phyloP scores from a whole-genome alignment of 2,329 filamentous ascomycete species.

The Zymoseptoria crescenta region DNA sequence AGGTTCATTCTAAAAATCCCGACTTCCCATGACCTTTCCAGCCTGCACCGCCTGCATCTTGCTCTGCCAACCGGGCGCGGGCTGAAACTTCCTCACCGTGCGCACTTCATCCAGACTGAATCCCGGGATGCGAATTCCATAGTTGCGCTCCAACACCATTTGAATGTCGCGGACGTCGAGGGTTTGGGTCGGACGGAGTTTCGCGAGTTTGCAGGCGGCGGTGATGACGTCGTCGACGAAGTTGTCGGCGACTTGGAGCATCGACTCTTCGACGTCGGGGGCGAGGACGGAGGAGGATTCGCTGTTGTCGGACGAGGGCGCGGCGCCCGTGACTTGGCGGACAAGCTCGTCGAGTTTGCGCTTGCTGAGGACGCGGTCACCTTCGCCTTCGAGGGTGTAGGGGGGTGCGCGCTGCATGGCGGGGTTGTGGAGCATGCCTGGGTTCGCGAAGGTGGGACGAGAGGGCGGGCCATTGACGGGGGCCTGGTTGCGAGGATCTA shows the following conservation, averaged over 20 bases:
- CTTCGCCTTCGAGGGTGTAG: slow-evolving; percentile 83
- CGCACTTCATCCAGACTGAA: slow-evolving; percentile 91
- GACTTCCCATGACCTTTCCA: slow-evolving; percentile 61
- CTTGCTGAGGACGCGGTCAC: slow-evolving; percentile 90
- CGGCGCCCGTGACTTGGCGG: slow-evolving; percentile 80
- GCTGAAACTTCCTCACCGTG: slow-evolving; percentile 88
- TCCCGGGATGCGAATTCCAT: slow-evolving; percentile 75
- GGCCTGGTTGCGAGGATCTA: slow-evolving; percentile 61
- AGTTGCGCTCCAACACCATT: slow-evolving; percentile 52
- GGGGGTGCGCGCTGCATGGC: slow-evolving; percentile 72
- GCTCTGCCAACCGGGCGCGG: slow-evolving; percentile 78
- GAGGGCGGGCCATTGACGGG: slow-evolving; percentile 64
- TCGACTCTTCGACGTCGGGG: slow-evolving; percentile 92
- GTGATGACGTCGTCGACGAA: slow-evolving; percentile 90
- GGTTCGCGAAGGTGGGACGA: slow-evolving; percentile 79
- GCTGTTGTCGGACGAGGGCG: slow-evolving; percentile 58
- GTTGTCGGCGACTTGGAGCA: slow-evolving; percentile 82
- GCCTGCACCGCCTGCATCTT: slow-evolving; percentile 97
- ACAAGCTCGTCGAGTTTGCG: slow-evolving; percentile 95
- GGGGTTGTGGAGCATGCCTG: slow-evolving; percentile 79
- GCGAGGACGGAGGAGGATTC: slow-evolving; percentile 57
- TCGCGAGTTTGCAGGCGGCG: slow-evolving; percentile 81
- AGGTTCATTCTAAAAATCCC: slow-evolving; percentile 10
- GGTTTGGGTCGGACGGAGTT: slow-evolving; percentile 81
- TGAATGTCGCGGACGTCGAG: slow-evolving; percentile 69